Evolutionary conservation across 192 early-diverging fungal genomes (phyloP).

Genomic region (Linnemannia schmuckeri): DNA sequence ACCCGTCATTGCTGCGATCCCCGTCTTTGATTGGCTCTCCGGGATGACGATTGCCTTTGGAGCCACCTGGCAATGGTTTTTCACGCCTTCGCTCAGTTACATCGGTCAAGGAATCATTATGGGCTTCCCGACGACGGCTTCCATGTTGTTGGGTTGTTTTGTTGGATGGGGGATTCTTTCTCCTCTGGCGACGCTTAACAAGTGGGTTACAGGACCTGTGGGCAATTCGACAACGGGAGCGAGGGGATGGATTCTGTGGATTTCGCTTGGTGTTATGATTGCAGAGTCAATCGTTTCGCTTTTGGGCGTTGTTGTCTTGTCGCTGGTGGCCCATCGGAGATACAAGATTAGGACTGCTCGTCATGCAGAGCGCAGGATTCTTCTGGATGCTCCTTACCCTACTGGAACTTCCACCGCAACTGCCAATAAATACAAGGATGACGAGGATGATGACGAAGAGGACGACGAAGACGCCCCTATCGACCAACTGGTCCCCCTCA

Average conservation of each 20-base stretch:
- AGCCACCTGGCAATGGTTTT: constrained; percentile 75
- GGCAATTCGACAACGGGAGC: constrained; percentile 77
- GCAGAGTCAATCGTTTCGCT: constrained; percentile 77
- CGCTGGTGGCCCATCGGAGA: constrained; percentile 57
- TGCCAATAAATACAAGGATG: background rate
- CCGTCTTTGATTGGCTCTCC: constrained; percentile 67
- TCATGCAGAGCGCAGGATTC: constrained; percentile 9
- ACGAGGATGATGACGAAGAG: constrained; percentile 45
- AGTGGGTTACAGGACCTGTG: constrained; percentile 81
- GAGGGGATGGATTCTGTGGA: constrained; percentile 85
- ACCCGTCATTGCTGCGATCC: constrained; percentile 67
- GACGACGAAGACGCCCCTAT: constrained; percentile 60
- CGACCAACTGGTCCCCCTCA: constrained; percentile 71
- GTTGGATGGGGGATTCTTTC: constrained; percentile 84
- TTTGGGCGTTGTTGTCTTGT: constrained; percentile 59
- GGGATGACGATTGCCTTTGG: constrained; percentile 65
- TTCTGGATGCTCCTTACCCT: background rate
- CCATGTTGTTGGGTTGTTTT: constrained; percentile 78
- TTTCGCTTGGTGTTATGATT: constrained; percentile 85
- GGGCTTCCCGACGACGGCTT: constrained; percentile 80
- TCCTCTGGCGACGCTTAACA: constrained; percentile 73
- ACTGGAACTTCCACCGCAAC: background rate
- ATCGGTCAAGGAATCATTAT: constrained; percentile 86
- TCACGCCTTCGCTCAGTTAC: constrained; percentile 80
- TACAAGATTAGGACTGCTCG: constrained; percentile 15